Evolutionary conservation across 768 basidiomycete species (phyloP), one percentile per base, ranked within the genome.

Genomic region (Rhizopogon vesiculosus): DNA sequence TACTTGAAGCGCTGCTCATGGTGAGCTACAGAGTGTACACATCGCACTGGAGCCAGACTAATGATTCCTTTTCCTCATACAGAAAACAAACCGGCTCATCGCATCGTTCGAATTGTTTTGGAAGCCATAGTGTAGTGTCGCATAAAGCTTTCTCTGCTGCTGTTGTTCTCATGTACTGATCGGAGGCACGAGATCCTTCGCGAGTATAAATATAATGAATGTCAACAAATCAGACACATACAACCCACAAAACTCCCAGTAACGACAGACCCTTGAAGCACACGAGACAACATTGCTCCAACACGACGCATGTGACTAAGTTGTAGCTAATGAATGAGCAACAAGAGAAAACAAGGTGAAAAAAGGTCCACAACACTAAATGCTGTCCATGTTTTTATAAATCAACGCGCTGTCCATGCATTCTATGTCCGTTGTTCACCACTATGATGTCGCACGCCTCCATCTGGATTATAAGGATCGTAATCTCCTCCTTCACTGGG

Each of bases 381-480:
- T 13, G 13, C 3, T 35, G 53, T 54, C 48, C 31, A 22, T 38
- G 7, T 9, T 9, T 22, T 2, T 50, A 54, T 54, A 51, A 38
- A 38, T 10, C 35, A 38, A 38, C 19, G 5, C 6, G 2, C 18
- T 25, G 53, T 54, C 48, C 31, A 22, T 38, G 7, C 6, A 6
- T 35, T n/a, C 4, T 50, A 54, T 35, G 35, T 1, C 45, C 31
- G 46, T 31, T 54, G 53, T 49, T 19, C 53, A 31, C 19, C 22
- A 51, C 15, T 51, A 25, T 45, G 25, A 35, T 45, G 38, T 7
- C 19, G 46, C 43, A 22, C 29, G 4, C 15, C 53, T 16, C 22
- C 53, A n/a, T 38, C 45, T 2, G 25, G 13, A 54, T 51, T 54
- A 54, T 54, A 54, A 22, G 46, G 53, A 46, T 62, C 54, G 35